Percentiles rank a stretch among this genome's conserved stretches.
Evolutionary conservation across 2,329 filamentous ascomycete genomes (phyloP).

Genomic region (Hymenoscyphus infarciens): DNA sequence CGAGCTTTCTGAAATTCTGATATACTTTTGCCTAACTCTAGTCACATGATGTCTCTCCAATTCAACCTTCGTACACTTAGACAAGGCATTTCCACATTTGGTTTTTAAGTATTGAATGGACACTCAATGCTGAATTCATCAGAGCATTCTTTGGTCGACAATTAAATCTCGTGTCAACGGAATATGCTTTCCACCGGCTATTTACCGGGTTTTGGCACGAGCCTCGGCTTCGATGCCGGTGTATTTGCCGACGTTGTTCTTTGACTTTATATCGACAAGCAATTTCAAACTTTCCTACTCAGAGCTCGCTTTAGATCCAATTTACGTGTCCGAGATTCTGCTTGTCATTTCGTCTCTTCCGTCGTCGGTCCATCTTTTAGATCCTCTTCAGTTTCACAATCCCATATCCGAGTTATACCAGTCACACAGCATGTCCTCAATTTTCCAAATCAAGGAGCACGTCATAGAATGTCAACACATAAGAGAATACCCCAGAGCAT

Average conservation of each 20-base stretch:
- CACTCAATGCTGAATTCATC: no score
- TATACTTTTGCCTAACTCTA: no score
- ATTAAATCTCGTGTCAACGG: background rate
- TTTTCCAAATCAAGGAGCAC: constrained; percentile 71
- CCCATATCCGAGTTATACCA: background rate
- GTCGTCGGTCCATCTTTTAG: background rate
- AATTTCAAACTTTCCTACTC: background rate
- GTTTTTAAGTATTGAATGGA: no score
- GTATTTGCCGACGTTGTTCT: background rate
- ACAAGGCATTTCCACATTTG: no score
- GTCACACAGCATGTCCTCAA: constrained; percentile 19
- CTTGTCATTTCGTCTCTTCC: background rate
- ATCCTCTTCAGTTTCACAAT: background rate
- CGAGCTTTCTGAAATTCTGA: no score
- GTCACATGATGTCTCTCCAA: no score
- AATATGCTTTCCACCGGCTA: background rate
- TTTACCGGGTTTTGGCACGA: background rate
- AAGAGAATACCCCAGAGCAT: constrained; percentile 74
- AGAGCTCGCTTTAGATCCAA: background rate
- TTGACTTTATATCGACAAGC: background rate
- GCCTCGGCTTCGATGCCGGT: background rate
- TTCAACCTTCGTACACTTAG: no score
- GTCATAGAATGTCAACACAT: constrained; percentile 71
- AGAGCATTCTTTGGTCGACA: no score
- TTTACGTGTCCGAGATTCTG: background rate